phyloP scores from a whole-genome alignment of 306 rosid species.

The Amphicarpaea edgeworthii region DNA sequence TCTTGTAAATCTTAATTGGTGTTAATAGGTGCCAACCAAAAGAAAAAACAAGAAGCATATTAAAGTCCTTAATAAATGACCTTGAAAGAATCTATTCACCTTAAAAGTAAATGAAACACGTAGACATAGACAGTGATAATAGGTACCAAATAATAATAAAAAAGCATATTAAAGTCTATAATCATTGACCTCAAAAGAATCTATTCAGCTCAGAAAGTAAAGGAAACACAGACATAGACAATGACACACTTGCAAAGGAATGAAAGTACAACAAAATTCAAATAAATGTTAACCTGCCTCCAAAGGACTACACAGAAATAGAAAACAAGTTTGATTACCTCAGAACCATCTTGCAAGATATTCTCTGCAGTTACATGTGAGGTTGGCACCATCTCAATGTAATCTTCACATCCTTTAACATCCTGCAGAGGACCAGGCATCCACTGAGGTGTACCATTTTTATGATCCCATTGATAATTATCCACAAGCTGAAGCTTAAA shows the following conservation, averaged over 20 bases:
- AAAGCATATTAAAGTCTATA: slow-evolving; percentile 1
- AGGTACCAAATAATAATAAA: neutral
- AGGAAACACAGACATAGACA: neutral
- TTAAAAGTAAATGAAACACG: neutral
- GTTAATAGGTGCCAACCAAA: slow-evolving; percentile 3
- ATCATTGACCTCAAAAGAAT: slow-evolving; percentile 7
- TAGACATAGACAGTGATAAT: neutral
- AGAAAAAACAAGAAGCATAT: slow-evolving; percentile 14
- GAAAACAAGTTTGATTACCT: slow-evolving; percentile 51
- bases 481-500: slow-evolving; percentile 51
- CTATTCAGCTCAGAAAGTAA: neutral
- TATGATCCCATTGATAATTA: slow-evolving; percentile 42
- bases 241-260: neutral
- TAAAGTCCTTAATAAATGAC: slow-evolving; percentile 21
- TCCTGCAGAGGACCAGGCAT: slow-evolving; percentile 49
- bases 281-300: slow-evolving; percentile 13
- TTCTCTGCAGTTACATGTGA: slow-evolving; percentile 49
- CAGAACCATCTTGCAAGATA: slow-evolving; percentile 43
- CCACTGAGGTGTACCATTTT: slow-evolving; percentile 39
- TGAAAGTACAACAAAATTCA: slow-evolving; percentile 8
- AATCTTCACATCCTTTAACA: slow-evolving; percentile 44
- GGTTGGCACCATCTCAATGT: slow-evolving; percentile 42
- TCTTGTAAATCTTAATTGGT: slow-evolving; percentile 22
- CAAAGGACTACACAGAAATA: slow-evolving; percentile 17
- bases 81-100: neutral